phyloP scores from a whole-genome alignment of 768 basidiomycete genomes.

The Lentinula sp. region DNA sequence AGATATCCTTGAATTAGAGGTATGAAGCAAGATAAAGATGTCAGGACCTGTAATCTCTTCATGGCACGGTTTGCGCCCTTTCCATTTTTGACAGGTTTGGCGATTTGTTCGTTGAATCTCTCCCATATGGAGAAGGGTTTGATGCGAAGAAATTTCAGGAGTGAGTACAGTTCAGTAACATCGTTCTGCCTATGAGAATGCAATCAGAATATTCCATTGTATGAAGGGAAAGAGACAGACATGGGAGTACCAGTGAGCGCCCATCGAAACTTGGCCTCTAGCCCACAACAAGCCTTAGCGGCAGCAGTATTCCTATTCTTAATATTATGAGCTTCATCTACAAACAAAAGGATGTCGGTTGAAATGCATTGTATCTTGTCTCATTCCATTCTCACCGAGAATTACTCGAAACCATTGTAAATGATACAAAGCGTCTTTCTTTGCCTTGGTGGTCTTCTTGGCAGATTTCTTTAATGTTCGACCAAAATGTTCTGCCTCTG shows the following conservation, averaged over 20 bases:
- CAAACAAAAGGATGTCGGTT: not conserved
- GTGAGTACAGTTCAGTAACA: constrained; percentile 83
- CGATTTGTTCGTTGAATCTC: constrained; percentile 74
- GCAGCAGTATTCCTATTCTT: constrained; percentile 80
- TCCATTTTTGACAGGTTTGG: constrained; percentile 71
- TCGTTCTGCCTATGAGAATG: constrained; percentile 65
- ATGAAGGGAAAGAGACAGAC: constrained; percentile 28
- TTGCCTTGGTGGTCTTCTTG: constrained; percentile 28
- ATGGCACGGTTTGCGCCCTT: constrained; percentile 58
- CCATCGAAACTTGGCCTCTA: constrained; percentile 74
- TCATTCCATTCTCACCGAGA: constrained; percentile 48
- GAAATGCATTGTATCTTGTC: not conserved
- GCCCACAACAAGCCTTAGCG: constrained; percentile 70
- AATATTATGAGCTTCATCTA: constrained; percentile 93
- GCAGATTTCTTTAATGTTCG: constrained; percentile 31
- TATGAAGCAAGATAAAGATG: not conserved
- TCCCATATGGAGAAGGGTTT: constrained; percentile 77
- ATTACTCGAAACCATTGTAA: constrained; percentile 84
- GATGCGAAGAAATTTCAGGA: constrained; percentile 84
- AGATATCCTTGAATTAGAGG: not conserved
- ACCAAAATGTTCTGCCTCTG: constrained; percentile 41
- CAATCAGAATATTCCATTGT: not conserved
- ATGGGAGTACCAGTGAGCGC: constrained; percentile 82
- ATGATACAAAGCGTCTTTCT: constrained; percentile 66
- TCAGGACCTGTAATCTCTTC: constrained; percentile 73